phyloP scores from a whole-genome alignment of 2,329 filamentous ascomycete species.

The Beauveria bassiana region DNA sequence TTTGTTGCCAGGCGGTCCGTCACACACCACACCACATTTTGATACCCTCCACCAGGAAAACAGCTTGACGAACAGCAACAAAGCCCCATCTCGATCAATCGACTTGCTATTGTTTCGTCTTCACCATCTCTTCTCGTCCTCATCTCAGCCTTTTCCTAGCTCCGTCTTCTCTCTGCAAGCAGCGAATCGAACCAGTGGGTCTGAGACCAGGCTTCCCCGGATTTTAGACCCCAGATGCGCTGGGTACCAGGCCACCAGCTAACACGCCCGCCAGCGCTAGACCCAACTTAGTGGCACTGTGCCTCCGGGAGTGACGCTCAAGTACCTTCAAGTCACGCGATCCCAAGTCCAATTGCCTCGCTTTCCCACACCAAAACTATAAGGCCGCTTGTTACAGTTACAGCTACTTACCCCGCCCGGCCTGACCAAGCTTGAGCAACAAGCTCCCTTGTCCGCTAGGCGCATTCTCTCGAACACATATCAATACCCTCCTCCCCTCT shows the following conservation, averaged over 20 bases:
- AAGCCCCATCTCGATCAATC: not conserved
- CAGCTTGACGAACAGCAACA: not conserved
- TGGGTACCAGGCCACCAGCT: constrained; percentile 11
- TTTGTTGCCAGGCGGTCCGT: not conserved
- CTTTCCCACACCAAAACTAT: not conserved
- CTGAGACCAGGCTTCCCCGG: constrained; percentile 19
- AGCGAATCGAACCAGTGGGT: constrained; percentile 14
- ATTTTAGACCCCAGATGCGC: constrained; percentile 18
- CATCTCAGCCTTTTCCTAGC: not conserved
- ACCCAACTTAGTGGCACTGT: constrained; percentile 1
- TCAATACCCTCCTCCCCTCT: constrained; percentile 24
- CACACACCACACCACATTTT: not conserved
- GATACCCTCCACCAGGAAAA: not conserved
- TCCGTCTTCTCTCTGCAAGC: constrained; percentile 5
- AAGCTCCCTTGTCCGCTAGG: constrained; percentile 14
- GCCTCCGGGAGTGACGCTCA: not conserved
- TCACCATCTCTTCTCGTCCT: not conserved
- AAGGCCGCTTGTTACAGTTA: not conserved
- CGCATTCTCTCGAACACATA: constrained; percentile 21
- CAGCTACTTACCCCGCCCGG: constrained; percentile 8
- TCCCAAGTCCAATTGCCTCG: constrained; percentile 2
- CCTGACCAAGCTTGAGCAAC: constrained; percentile 6
- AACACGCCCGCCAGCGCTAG: constrained; percentile 6
- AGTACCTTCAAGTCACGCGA: constrained; percentile 12
- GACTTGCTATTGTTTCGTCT: not conserved